These are phyloP conservation scores for Hymenoscyphus albidus DNA, from an alignment of 2,329 filamentous ascomycete species.

Conservation along the genomic window DNA sequence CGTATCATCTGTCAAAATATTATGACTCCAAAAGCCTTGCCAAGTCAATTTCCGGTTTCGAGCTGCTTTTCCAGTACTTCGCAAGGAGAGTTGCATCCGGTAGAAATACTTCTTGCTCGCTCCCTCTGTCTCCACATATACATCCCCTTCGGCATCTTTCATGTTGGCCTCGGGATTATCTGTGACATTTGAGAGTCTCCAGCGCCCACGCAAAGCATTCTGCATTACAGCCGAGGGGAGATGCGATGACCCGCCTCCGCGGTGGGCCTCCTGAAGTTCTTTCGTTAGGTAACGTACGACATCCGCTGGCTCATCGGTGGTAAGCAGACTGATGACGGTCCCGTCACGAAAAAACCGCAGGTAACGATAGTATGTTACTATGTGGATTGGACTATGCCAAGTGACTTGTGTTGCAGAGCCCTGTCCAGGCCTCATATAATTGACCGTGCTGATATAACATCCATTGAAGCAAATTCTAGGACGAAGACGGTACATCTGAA, in stretches of 20 bases:
- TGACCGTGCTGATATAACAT: constrained; percentile 93
- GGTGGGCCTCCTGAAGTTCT: constrained; percentile 52
- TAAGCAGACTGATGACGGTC: constrained; percentile 73
- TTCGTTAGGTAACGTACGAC: constrained; percentile 80
- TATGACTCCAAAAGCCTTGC: constrained; percentile 90
- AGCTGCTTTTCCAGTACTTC: constrained; percentile 57
- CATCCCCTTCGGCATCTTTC: constrained; percentile 57
- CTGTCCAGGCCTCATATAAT: constrained; percentile 83
- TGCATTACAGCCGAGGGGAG: constrained; percentile 58
- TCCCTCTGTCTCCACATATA: constrained; percentile 85
- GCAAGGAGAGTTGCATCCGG: constrained; percentile 72
- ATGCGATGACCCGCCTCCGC: constrained; percentile 32
- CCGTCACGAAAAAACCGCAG: constrained; percentile 93
- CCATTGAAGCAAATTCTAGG: constrained; percentile 92
- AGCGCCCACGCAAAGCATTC: constrained; percentile 61
- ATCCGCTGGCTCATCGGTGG: constrained; percentile 76
- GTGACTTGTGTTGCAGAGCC: constrained; percentile 65
- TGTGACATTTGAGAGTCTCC: constrained; percentile 48
- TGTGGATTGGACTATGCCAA: constrained; percentile 81
- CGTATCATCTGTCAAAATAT: constrained; percentile 86
- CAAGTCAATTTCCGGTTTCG: constrained; percentile 85
- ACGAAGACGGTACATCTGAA: constrained; percentile 71
- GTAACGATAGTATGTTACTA: constrained; percentile 97
- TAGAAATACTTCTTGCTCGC: constrained; percentile 74
- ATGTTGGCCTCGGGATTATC: constrained; percentile 31